Percentiles rank a stretch among this genome's conserved stretches.
phyloP scores from a whole-genome alignment of 257 asterid genomes.

The Voacanga thouarsii region DNA sequence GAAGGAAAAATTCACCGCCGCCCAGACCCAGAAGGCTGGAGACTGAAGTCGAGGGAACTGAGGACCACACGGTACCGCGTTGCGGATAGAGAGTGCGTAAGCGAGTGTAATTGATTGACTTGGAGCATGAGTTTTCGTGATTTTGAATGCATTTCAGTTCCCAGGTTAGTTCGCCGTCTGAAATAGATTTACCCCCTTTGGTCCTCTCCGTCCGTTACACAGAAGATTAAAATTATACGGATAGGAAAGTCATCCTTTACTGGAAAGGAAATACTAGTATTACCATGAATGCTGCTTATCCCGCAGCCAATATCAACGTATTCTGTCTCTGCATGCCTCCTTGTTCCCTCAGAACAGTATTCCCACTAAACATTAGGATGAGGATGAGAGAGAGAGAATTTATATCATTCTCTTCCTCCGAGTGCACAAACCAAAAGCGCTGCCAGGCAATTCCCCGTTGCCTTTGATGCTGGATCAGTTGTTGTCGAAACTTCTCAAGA shows the following conservation, averaged over 20 bases:
- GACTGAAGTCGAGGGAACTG: neutral
- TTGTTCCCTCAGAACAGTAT: neutral
- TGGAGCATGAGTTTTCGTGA: neutral
- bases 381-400: neutral
- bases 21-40: neutral
- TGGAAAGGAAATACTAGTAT: too few species aligned
- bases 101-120: neutral
- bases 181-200: neutral
- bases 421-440: neutral
- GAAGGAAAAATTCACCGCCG: too few species aligned
- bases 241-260: too few species aligned
- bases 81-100: neutral
- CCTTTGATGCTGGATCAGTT: slow-evolving; percentile 25
- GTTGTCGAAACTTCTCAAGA: slow-evolving; percentile 37
- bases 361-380: neutral
- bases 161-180: neutral
- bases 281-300: neutral
- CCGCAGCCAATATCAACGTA: neutral
- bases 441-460: neutral
- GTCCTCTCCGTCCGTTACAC: neutral
- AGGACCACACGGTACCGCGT: neutral
- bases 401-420: neutral
- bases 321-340: neutral
- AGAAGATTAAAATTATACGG: too few species aligned
- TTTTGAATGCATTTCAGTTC: neutral